phyloP scores from a whole-genome alignment of 495 filamentous ascomycete species.

The Astrocystis sublimbata region DNA sequence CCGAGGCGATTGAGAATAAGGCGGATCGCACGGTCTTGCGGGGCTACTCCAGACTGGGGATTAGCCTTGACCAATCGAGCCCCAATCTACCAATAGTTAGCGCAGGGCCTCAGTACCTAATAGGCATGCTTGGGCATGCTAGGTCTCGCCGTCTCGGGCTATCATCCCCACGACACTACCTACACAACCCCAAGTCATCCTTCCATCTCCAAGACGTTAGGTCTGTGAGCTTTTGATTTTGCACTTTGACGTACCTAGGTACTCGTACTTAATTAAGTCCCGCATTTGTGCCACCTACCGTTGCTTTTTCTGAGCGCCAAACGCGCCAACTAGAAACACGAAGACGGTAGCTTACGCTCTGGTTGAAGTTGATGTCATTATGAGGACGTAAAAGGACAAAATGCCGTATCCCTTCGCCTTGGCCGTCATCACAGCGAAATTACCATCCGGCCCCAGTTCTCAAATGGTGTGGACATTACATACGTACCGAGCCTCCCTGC shows the following conservation, averaged over 20 bases:
- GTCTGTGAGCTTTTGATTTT: not conserved
- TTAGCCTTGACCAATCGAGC: not conserved
- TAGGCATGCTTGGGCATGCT: too few species aligned
- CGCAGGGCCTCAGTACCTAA: too few species aligned
- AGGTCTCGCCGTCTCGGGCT: too few species aligned
- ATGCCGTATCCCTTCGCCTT: too few species aligned
- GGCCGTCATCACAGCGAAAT: not conserved
- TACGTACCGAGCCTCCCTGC: too few species aligned
- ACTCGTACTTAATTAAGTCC: too few species aligned
- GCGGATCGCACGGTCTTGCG: not conserved
- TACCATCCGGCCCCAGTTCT: not conserved
- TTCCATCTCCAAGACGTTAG: not conserved
- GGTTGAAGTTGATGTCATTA: not conserved
- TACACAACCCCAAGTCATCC: slow-evolving; percentile 1
- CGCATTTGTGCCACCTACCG: not conserved
- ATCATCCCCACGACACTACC: slow-evolving; percentile 5
- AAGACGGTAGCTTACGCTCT: not conserved
- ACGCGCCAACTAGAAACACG: not conserved
- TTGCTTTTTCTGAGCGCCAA: slow-evolving; percentile 13
- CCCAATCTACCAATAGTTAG: too few species aligned
- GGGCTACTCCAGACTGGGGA: not conserved
- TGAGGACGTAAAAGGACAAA: not conserved
- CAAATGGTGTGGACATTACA: too few species aligned
- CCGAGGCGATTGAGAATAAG: not conserved
- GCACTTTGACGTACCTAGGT: not conserved